Evolutionary conservation across 139 green algal species (phyloP), one percentile per base, ranked within the genome.

Genomic region (Pseudopediastrum boryanum): DNA sequence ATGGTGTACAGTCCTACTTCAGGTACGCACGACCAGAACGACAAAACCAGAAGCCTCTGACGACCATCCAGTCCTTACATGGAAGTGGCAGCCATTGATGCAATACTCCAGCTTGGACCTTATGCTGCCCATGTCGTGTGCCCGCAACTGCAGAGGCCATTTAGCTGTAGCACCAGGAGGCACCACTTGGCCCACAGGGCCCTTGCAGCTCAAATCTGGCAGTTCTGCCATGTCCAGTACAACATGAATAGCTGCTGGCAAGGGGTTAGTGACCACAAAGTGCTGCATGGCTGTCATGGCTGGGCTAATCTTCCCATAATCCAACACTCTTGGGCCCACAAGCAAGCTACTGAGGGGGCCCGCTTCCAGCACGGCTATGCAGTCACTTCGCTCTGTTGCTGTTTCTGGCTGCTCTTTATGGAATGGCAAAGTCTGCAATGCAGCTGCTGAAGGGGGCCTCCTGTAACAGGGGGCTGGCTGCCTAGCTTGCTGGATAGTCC

Each of bases 61-160:
- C n/a, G n/a, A n/a, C n/a, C n/a, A n/a, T n/a, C n/a, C n/a, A n/a
- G n/a, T 16, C 12, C 65, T 13, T 19, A 73, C 65, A 58, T 90
- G 89, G 21, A 89, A 62, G 69, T 92, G 87, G 44, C 71, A 83
- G 63, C 83, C 83, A 79, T 96, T 96, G 82, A 96, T 85, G 48
- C 82, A 77, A 85, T 94, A 94, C 78, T 89, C 84, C 0, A 93
- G 51, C 27, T 70, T 83, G 43, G 86, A 80, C n/a, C 74, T 83
- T 38, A 90, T 79, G 13, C n/a, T 72, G 7, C 58, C 70, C 36
- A 85, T 72, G 29, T 84, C 82, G n/a, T 42, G 54, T 16, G 62
- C 64, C 1, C 31, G 33, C 38, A 95, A 83, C 31, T 72, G 48
- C 3, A 95, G 66, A n/a, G 80, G 83, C 52, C 93, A 93, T 31